Conservation (phyloP, 2,329 filamentous ascomycete species). For the Sporothrix brasiliensis region DNA sequence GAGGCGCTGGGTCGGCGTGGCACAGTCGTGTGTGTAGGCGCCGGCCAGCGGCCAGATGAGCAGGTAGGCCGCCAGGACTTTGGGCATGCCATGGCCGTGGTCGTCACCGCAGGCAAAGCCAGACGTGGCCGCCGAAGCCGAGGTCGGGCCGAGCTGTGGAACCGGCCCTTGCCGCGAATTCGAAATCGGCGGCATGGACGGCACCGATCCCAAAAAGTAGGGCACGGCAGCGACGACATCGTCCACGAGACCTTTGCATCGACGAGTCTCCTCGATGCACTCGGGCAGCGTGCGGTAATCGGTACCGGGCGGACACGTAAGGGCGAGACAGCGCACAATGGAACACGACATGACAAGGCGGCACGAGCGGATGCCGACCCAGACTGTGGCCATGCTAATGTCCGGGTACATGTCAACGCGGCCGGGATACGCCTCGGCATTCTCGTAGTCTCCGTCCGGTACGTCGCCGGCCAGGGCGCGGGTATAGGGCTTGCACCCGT, state of each 20-base stretch:
- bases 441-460: conserved; percentile 55
- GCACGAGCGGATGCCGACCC: conserved; percentile 58
- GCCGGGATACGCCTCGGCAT: conserved; percentile 62
- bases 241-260: not conserved
- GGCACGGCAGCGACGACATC: conserved; percentile 3
- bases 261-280: not conserved
- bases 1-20: conserved; percentile 60
- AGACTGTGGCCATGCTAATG: conserved; percentile 59
- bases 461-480: not conserved
- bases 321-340: conserved; percentile 62
- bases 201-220: not conserved
- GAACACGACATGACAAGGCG: conserved; percentile 59
- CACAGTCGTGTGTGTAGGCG: conserved; percentile 59
- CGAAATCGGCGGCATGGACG: not conserved
- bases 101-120: conserved; percentile 54
- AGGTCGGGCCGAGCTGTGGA: not conserved
- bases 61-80: conserved; percentile 61
- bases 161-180: no score
- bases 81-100: conserved; percentile 45
- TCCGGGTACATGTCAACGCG: conserved; percentile 63
- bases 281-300: not conserved
- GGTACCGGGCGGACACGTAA: conserved; percentile 41
- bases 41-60: conserved; percentile 61
- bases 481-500: not conserved
- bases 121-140: conserved; percentile 35